phyloP scores from a whole-genome alignment of 345 rosid genomes.

The Camelina hispida region DNA sequence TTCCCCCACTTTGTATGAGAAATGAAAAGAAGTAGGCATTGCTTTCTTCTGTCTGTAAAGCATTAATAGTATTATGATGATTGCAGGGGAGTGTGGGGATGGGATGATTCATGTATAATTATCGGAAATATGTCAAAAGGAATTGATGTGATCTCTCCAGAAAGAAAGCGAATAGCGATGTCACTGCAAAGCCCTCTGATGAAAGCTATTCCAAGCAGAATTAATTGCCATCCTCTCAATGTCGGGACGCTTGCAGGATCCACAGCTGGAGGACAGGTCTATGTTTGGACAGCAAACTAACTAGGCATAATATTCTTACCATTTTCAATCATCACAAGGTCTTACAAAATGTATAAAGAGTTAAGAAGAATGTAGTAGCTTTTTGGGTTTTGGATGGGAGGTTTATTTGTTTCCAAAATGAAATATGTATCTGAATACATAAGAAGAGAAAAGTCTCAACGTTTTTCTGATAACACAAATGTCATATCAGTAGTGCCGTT shows the following conservation, averaged over 20 bases:
- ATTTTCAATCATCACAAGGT: background rate
- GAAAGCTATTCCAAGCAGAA: slow-evolving; percentile 75
- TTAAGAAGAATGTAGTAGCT: too few relatives aligned
- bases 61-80: too few relatives aligned
- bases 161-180: slow-evolving; percentile 42
- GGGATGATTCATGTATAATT: slow-evolving; percentile 71
- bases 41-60: background rate
- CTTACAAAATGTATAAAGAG: too few relatives aligned
- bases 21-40: background rate
- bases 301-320: background rate
- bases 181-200: slow-evolving; percentile 53
- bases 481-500: too few relatives aligned
- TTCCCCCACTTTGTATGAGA: background rate
- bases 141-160: slow-evolving; percentile 70
- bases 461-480: too few relatives aligned
- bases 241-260: slow-evolving; percentile 78
- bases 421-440: too few relatives aligned
- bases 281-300: slow-evolving; percentile 56
- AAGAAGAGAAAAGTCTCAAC: too few relatives aligned
- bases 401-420: too few relatives aligned
- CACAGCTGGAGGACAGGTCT: slow-evolving; percentile 74
- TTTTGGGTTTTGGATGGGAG: too few relatives aligned
- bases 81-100: slow-evolving; percentile 85
- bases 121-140: slow-evolving; percentile 58
- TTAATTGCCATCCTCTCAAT: slow-evolving; percentile 65